phyloP scores from a whole-genome alignment of 1,139 yeast species.

The Taiozyma onychis region DNA sequence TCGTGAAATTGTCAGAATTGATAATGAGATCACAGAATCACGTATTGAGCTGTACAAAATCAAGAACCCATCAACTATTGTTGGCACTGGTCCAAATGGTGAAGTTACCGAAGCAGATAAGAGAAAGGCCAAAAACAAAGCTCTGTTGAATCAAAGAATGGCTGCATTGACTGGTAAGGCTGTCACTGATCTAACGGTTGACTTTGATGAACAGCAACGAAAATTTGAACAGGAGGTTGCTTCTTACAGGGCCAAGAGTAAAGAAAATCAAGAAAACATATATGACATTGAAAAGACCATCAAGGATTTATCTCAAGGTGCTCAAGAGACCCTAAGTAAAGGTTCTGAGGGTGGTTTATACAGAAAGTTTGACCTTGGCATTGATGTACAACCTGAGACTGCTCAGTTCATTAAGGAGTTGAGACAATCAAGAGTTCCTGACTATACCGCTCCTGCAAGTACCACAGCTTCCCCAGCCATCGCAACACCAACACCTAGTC shows the following conservation, averaged over 20 bases:
- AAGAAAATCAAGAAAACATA: constrained; percentile 28
- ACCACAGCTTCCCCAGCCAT: neutral
- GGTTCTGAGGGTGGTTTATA: constrained; percentile 29
- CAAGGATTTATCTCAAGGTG: constrained; percentile 29
- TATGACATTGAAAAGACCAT: constrained; percentile 29
- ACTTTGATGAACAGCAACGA: constrained; percentile 50
- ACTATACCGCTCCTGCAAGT: constrained; percentile 1
- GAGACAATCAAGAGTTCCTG: constrained; percentile 32
- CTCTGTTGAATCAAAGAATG: constrained; percentile 77
- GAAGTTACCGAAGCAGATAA: constrained; percentile 77
- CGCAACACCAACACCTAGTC: neutral
- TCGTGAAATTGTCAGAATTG: constrained; percentile 57
- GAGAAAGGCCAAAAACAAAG: constrained; percentile 73
- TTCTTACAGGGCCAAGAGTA: constrained; percentile 32
- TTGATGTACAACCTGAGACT: constrained; percentile 33
- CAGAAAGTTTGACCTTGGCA: constrained; percentile 31
- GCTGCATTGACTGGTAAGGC: constrained; percentile 85
- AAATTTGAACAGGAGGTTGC: constrained; percentile 51
- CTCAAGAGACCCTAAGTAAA: constrained; percentile 23
- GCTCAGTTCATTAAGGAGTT: constrained; percentile 49
- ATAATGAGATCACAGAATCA: constrained; percentile 60
- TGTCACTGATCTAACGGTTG: constrained; percentile 40
- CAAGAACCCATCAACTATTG: constrained; percentile 59
- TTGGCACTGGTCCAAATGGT: constrained; percentile 86
- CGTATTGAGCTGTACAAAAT: constrained; percentile 63